Percentiles rank a stretch among this genome's conserved stretches.
phyloP scores from a whole-genome alignment of 1,284 basidiomycete genomes.

The Ustilago curta region DNA sequence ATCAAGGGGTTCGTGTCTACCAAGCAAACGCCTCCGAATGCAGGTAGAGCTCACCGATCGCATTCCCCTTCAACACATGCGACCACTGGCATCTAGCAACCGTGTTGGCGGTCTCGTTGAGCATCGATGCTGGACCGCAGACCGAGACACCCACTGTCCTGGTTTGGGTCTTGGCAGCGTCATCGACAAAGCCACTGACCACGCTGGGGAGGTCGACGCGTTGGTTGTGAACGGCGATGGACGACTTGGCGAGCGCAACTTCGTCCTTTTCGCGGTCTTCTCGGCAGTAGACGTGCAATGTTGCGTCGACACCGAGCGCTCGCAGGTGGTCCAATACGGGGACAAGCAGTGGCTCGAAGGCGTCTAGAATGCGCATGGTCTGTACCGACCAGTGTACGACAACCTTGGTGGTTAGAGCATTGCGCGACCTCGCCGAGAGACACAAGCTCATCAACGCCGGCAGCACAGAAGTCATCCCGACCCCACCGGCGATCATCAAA shows the following conservation, averaged over 20 bases:
- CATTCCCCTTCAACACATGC: conserved; percentile 15
- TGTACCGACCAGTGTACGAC: conserved; percentile 36
- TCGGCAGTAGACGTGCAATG: conserved; percentile 35
- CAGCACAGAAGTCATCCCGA: conserved; percentile 51
- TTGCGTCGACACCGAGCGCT: conserved; percentile 20
- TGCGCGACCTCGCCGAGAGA: conserved; percentile 14
- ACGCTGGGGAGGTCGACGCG: conserved; percentile 17
- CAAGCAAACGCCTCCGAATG: conserved; percentile 49
- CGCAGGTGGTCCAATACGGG: conserved; percentile 30
- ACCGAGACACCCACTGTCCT: conserved; percentile 34
- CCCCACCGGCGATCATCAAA: conserved; percentile 51
- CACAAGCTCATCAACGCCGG: conserved; percentile 44
- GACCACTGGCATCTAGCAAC: conserved; percentile 38
- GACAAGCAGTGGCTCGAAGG: conserved; percentile 19
- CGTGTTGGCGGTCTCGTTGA: conserved; percentile 43
- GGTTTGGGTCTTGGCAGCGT: not conserved
- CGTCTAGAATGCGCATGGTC: conserved; percentile 16
- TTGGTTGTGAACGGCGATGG: conserved; percentile 14
- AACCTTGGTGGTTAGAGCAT: conserved; percentile 12
- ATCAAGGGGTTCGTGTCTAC: conserved; percentile 7
- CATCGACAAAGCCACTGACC: conserved; percentile 15
- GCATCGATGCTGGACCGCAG: conserved; percentile 46
- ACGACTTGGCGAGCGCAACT: conserved; percentile 3
- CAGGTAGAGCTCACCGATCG: conserved; percentile 36
- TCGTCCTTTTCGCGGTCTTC: not conserved